Evolutionary conservation across 2,329 filamentous ascomycete genomes (phyloP), one percentile per base, ranked within the genome.

Genomic region (Xylaria digitata): DNA sequence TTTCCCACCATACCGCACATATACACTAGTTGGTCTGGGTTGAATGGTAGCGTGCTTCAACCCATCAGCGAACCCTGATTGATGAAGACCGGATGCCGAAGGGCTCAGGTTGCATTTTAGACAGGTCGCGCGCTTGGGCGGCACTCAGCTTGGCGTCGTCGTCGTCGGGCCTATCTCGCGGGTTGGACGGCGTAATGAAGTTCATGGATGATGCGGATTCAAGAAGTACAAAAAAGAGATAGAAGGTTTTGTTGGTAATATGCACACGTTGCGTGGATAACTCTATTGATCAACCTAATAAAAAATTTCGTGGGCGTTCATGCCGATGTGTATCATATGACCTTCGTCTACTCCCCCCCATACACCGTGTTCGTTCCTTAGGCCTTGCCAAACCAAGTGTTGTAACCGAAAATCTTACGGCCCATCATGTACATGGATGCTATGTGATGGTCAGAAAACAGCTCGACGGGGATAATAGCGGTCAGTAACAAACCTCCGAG

Each of bases 371-470:
- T 55, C 23, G 6, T 40, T 37, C 57, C 73, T 77, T 85, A 88
- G 72, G 82, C 77, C 80, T 87, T 85, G 77, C 85, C 82, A 75
- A 88, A 92, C 89, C 89, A 94, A 69, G 89, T 92, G 87, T 93
- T 94, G 86, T 94, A 88, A 76, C 92, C 92, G 70, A 89, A 78
- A 71, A 92, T 82, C 83, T 92, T 89, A 78, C 92, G 90, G 79
- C 85, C 82, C 83, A 91, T 89, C 83, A 90, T 90, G 84, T 92
- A 95, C 81, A 92, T 82, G 72, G 82, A 78, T 61, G 81, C 86
- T 89, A 71, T 59, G 50, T 6, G 42, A 61, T 17, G 61, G 69
- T 72, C 34, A 72, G 71, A 65, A 46, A 54, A 58, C 40, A 19
- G 26, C 54, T 75, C 65, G 59, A 70, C 8, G 11, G 11, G 19